These are phyloP conservation scores for Geotrichum reessii DNA, from an alignment of 1,139 yeast genomes.

Conservation along the genomic window DNA sequence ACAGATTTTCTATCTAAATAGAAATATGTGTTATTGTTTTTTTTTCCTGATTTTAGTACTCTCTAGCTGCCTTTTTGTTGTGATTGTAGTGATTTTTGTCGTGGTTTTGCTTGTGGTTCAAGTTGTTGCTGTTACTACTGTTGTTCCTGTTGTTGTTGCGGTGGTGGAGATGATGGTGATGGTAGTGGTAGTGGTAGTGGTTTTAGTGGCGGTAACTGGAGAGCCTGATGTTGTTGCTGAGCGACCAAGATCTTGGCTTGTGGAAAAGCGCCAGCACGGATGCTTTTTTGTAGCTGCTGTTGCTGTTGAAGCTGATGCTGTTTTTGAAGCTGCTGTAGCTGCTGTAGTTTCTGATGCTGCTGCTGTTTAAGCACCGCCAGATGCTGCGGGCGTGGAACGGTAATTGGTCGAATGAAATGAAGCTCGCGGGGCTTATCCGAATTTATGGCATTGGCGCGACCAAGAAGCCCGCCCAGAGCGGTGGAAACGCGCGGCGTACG, in stretches of 20 bases:
- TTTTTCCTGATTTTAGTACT: constrained; percentile 20
- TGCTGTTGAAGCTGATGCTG: constrained; percentile 37
- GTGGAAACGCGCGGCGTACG: constrained; percentile 2
- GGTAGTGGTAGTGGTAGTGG: constrained; percentile 32
- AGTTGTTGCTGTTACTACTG: constrained; percentile 23
- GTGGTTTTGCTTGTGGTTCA: too few species aligned
- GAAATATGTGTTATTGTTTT: constrained; percentile 21
- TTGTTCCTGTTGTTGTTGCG: constrained; percentile 28
- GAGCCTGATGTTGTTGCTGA: constrained; percentile 14
- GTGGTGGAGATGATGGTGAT: too few species aligned
- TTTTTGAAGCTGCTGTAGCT: constrained; percentile 25
- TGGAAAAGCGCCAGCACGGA: neutral
- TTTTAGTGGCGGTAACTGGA: constrained; percentile 34
- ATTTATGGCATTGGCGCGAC: constrained; percentile 15
- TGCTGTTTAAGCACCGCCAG: constrained; percentile 36
- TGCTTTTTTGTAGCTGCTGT: constrained; percentile 5
- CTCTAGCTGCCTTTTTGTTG: constrained; percentile 25
- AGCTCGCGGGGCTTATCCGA: constrained; percentile 11
- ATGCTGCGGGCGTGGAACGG: constrained; percentile 13
- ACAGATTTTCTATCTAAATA: too few species aligned
- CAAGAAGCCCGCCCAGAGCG: constrained; percentile 14
- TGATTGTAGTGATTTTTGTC: too few species aligned
- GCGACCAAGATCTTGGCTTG: neutral
- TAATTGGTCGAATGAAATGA: constrained; percentile 13
- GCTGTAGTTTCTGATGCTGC: constrained; percentile 22